phyloP scores from a whole-genome alignment of 2,329 filamentous ascomycete genomes.

The Colletotrichum phormii region DNA sequence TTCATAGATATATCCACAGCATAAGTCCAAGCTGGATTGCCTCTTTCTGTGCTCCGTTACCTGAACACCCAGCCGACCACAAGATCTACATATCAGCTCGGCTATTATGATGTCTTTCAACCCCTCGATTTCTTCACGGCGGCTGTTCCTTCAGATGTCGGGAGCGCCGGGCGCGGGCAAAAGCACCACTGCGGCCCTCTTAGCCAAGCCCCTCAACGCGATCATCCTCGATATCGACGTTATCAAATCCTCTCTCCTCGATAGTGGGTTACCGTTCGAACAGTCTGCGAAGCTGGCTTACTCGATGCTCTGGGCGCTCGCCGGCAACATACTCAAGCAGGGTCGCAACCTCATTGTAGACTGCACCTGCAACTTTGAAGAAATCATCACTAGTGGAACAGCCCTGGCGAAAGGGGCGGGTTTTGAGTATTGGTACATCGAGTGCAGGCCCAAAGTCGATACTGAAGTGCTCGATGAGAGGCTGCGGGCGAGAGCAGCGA shows the following conservation, averaged over 20 bases:
- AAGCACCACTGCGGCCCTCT: constrained; percentile 47
- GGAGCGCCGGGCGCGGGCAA: constrained; percentile 53
- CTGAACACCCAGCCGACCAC: no score
- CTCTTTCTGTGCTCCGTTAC: no score
- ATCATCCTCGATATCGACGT: constrained; percentile 52
- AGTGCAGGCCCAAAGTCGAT: constrained; percentile 44
- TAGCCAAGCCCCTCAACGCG: constrained; percentile 42
- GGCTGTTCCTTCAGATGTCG: constrained; percentile 47
- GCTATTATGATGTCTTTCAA: background rate
- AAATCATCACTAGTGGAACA: constrained; percentile 45
- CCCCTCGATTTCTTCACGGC: background rate
- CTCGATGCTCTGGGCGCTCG: constrained; percentile 49
- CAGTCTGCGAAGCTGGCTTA: constrained; percentile 47
- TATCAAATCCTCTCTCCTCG: constrained; percentile 47
- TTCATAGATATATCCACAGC: background rate
- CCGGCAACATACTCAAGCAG: constrained; percentile 48
- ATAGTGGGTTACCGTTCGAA: constrained; percentile 43
- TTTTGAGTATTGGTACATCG: constrained; percentile 45
- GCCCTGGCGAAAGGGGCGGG: constrained; percentile 41
- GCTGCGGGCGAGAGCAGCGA: constrained; percentile 39
- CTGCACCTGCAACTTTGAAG: constrained; percentile 50
- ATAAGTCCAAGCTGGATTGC: no score
- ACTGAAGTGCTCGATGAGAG: constrained; percentile 46
- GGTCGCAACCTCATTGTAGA: constrained; percentile 50
- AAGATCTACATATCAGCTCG: background rate